These are phyloP conservation scores for Leptodontidium sp. DNA, from an alignment of 2,329 filamentous ascomycete species.

Conservation along the genomic window DNA sequence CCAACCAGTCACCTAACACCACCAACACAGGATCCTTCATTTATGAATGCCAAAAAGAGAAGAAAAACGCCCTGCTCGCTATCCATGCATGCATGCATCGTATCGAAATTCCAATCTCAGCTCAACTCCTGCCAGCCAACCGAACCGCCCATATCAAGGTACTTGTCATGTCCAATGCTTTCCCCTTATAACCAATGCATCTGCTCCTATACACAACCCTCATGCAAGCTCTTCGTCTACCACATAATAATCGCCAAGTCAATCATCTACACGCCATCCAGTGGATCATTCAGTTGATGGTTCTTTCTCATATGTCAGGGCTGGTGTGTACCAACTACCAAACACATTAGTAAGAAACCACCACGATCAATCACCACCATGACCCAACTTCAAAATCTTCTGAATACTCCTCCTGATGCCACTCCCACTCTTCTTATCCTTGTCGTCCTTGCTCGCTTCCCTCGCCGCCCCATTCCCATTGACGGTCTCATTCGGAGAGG, in stretches of 20 bases:
- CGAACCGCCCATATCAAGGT: neutral
- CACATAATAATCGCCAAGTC: neutral
- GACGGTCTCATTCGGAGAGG: neutral
- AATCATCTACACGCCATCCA: neutral
- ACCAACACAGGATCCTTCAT: neutral
- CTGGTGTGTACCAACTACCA: slow-evolving; percentile 10
- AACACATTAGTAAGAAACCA: slow-evolving; percentile 16
- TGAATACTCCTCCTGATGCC: slow-evolving; percentile 25
- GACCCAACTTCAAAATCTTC: slow-evolving; percentile 29
- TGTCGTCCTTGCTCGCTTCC: neutral
- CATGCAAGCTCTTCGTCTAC: neutral
- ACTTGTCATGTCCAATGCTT: neutral
- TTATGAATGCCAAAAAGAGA: neutral
- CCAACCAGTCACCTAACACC: neutral
- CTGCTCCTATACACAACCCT: neutral
- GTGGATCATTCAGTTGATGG: neutral
- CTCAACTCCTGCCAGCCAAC: neutral
- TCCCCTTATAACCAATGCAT: neutral
- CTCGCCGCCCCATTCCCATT: neutral
- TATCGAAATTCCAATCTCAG: neutral
- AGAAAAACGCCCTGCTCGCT: slow-evolving; percentile 3
- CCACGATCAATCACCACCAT: slow-evolving; percentile 14
- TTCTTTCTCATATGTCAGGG: slow-evolving; percentile 16
- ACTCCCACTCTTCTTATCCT: slow-evolving; percentile 5
- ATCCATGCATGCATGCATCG: neutral